phyloP scores from a whole-genome alignment of 441 rosid genomes.

The Capsella rubella region DNA sequence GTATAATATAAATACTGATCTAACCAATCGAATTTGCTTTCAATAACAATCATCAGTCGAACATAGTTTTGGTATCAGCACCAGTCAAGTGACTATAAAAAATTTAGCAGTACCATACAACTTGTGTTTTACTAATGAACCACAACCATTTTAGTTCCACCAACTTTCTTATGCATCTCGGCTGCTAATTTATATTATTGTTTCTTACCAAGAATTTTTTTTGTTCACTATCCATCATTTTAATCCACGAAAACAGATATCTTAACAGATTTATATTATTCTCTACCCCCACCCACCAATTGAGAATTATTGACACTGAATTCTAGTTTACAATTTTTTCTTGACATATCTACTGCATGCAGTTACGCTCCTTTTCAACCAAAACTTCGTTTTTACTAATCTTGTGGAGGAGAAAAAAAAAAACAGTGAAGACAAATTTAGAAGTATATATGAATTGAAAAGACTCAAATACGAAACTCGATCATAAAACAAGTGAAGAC shows the following conservation, averaged over 20 bases:
- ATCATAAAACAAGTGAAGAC: neutral
- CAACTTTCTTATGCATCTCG: neutral
- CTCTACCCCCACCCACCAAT: neutral
- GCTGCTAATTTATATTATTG: neutral
- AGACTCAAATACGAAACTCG: neutral
- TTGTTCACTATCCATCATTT: neutral
- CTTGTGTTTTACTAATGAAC: conserved; percentile 5
- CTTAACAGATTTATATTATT: neutral
- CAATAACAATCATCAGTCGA: neutral
- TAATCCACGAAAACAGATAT: neutral
- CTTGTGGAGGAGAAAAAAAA: conserved; percentile 24
- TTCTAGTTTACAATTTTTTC: neutral
- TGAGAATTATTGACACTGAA: neutral
- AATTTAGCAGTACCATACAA: neutral
- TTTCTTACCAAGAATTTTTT: neutral
- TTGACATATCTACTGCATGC: neutral
- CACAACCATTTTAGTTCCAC: neutral
- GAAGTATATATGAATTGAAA: neutral
- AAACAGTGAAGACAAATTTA: neutral
- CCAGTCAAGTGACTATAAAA: neutral
- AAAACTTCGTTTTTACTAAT: neutral
- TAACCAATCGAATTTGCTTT: neutral
- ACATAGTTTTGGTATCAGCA: neutral
- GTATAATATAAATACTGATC: neutral
- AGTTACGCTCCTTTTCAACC: neutral